Evolutionary conservation across 768 basidiomycete genomes (phyloP).

Genomic region (Hygrocybe punicea): DNA sequence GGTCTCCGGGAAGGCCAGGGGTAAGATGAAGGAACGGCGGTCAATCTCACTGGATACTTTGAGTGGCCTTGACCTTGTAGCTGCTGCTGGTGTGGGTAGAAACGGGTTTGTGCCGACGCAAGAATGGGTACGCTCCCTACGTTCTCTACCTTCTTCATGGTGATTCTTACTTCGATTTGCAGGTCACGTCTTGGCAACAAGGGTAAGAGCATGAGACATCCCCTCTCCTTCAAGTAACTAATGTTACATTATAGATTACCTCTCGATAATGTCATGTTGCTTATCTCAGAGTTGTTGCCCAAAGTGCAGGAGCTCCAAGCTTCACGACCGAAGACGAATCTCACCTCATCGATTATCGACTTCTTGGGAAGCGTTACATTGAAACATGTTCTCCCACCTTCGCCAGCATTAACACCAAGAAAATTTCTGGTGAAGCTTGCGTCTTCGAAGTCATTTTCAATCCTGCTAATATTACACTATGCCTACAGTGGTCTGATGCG

Average conservation of each 20-base stretch:
- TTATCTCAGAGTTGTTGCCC: slow-evolving; percentile 85
- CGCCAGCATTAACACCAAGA: slow-evolving; percentile 61
- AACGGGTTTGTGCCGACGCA: slow-evolving; percentile 95
- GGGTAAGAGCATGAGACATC: slow-evolving; percentile 49
- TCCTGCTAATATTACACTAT: slow-evolving; percentile 10
- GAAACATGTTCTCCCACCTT: slow-evolving; percentile 68
- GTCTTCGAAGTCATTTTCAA: not conserved
- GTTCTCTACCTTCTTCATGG: not conserved
- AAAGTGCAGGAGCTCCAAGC: slow-evolving; percentile 79
- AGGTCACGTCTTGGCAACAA: slow-evolving; percentile 95
- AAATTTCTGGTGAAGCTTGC: slow-evolving; percentile 62
- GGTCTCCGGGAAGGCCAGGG: slow-evolving; percentile 82
- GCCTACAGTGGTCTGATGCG: slow-evolving; percentile 83
- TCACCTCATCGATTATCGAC: slow-evolving; percentile 67
- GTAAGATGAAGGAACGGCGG: slow-evolving; percentile 81
- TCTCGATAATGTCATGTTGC: slow-evolving; percentile 79
- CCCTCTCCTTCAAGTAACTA: slow-evolving; percentile 4
- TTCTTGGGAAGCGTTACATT: slow-evolving; percentile 70
- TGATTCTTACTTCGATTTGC: slow-evolving; percentile 9
- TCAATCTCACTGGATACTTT: slow-evolving; percentile 52
- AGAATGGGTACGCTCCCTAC: slow-evolving; percentile 74
- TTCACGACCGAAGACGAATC: slow-evolving; percentile 57
- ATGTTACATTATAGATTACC: slow-evolving; percentile 57
- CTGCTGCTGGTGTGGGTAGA: slow-evolving; percentile 70
- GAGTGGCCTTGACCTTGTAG: slow-evolving; percentile 57